These are phyloP conservation scores for Umbelopsis sp. DNA, from an alignment of 192 early-diverging fungal genomes.

Conservation along the genomic window DNA sequence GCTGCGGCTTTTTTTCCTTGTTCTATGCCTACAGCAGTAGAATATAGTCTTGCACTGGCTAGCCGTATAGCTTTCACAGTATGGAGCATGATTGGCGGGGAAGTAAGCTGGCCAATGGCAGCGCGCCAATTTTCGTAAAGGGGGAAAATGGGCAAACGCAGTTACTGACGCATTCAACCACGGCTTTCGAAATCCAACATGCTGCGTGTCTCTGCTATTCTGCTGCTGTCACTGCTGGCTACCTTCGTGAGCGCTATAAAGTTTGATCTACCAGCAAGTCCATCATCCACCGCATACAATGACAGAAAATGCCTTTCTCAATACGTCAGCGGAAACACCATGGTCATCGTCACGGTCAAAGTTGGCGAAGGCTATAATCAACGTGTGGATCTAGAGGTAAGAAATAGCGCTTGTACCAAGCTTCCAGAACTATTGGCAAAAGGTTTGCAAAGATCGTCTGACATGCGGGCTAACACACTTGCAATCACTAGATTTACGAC, in stretches of 20 bases:
- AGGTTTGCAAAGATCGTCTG: neutral
- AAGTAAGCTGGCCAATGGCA: conserved; percentile 1
- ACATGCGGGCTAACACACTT: neutral
- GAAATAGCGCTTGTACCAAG: neutral
- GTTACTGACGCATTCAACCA: neutral
- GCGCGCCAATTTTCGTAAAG: conserved; percentile 11
- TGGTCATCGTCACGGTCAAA: conserved; percentile 72
- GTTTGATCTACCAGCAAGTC: conserved; percentile 73
- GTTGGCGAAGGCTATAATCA: conserved; percentile 75
- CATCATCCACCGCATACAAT: conserved; percentile 41
- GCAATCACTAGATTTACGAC: conserved; percentile 64
- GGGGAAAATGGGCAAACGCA: neutral
- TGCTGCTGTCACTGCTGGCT: conserved; percentile 16
- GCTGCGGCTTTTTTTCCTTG: conserved; percentile 11
- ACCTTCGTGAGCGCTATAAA: conserved; percentile 59
- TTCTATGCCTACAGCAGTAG: neutral
- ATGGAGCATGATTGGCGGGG: neutral
- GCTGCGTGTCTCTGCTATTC: conserved; percentile 17
- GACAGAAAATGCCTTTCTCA: conserved; percentile 72
- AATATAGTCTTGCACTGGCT: neutral
- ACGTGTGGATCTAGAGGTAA: conserved; percentile 69
- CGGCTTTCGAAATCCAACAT: conserved; percentile 4
- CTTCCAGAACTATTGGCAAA: neutral
- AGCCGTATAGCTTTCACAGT: neutral
- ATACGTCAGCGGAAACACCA: conserved; percentile 68